Base-by-base conservation (phyloP, 345 rosid genomes). In the Hypericum perforatum region DNA sequence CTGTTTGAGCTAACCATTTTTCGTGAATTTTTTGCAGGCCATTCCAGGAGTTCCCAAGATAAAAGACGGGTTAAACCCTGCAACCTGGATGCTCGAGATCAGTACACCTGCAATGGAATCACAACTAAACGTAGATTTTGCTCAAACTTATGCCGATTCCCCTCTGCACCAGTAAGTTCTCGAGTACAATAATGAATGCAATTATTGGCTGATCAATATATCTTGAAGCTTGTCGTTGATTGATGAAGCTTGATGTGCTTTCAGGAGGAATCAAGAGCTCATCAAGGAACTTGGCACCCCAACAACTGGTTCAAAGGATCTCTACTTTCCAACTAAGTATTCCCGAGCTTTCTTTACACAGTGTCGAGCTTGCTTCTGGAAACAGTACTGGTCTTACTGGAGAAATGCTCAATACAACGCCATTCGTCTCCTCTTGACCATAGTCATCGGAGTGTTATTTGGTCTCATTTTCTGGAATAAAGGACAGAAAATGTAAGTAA, bases 51-150 rank as follows among this genome's bases (percentile, higher is more conserved):
- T 89, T 70, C 70, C 86, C 0, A 78, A 77, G 71, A 83, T 86
- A 52, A 74, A 55, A 49, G 82, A 80, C 2, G 90, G 94, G 43
- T 68, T 71, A 65, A 89, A 89, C 67, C 97, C 97, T 7, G 97
- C 97, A 9, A 84, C 97, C 39, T 89, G 97, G 97, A 86, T 86
- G 97, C 90, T 89, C 48, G 95, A 89, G 5, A 71, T 89, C 51
- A 89, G 70, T 41, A 47, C 84, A 49, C 64, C 84, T 11, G 53
- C 85, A 47, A 63, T 84, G 55, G 97, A 89, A 79, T 51, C 76
- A 65, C 86, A 75, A 61, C 63, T 86, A 57, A 60, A 53, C n/a
- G 58, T 83, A 6, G 92, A 84, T 72, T 86, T 89, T 63, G 90
- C 88, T 9, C 82, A 80, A 44, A 58, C 77, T 66, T 89, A 74